Evolutionary conservation across 768 basidiomycete species (phyloP), one percentile per base, ranked within the genome.

Genomic region (Aureoboletus auriporus): DNA sequence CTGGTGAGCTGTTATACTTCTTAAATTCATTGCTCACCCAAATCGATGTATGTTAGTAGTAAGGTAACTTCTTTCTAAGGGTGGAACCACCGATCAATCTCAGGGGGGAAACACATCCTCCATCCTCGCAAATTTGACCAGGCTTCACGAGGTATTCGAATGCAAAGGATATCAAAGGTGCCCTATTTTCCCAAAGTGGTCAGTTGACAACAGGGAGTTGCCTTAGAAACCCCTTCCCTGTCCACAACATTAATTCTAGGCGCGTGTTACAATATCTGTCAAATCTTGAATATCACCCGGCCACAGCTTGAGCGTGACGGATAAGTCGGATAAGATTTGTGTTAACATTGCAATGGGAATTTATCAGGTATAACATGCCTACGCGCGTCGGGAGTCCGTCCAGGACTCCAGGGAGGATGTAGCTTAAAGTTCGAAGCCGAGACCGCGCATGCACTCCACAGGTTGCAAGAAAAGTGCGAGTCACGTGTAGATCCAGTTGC

Each of bases 401-500:
- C 20, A 23, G 29, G n/a, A n/a, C n/a, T n/a, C 8, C 26, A 14
- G 26, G 16, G 40, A 39, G n/a, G 42, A 23, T 13, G 11, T 11
- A 12, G 44, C 13, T 50, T 72, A 89, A 9, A 89, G 66, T 58
- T 92, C 89, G 79, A 98, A 98, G 10, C 95, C 95, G 42, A 91
- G 78, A 14, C 76, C 71, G 35, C 84, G 77, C 96, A 99, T 99
- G 73, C 96, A 99, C 11, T 84, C 80, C 43, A 92, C 73, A 57
- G 98, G 95, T 50, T 75, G n/a, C n/a, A n/a, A n/a, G n/a, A n/a
- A n/a, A n/a, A n/a, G n/a, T n/a, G n/a, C n/a, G n/a, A n/a, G n/a
- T n/a, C n/a, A n/a, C n/a, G n/a, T n/a, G n/a, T n/a, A n/a, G n/a
- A n/a, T n/a, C n/a, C n/a, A n/a, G n/a, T n/a, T n/a, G n/a, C n/a